phyloP scores from a whole-genome alignment of 495 filamentous ascomycete genomes.

The Chaetomium cochliodes region DNA sequence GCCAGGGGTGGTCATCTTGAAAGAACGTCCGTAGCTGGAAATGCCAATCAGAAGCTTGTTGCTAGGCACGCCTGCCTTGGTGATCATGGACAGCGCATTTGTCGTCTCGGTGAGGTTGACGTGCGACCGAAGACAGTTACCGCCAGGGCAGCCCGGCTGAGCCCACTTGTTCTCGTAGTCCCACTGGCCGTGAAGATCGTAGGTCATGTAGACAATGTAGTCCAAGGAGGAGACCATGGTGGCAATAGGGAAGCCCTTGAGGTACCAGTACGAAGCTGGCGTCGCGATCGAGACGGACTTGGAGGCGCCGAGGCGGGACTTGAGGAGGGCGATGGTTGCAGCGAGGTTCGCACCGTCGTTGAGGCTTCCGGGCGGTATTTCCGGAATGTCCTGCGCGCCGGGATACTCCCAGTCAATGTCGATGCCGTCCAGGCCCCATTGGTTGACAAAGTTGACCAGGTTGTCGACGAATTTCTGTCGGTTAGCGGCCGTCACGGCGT shows the following conservation, averaged over 20 bases:
- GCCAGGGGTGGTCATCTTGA: conserved; percentile 28
- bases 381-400: conserved; percentile 31
- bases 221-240: conserved; percentile 27
- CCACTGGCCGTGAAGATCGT: conserved; percentile 31
- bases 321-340: background rate
- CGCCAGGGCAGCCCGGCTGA: conserved; percentile 9
- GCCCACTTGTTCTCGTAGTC: conserved; percentile 13
- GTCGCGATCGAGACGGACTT: conserved; percentile 24
- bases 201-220: conserved; percentile 43
- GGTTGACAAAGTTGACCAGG: conserved; percentile 30
- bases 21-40: conserved; percentile 41
- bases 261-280: conserved; percentile 38
- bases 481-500: conserved; percentile 27
- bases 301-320: background rate
- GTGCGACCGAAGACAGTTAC: conserved; percentile 45
- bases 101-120: conserved; percentile 48
- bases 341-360: conserved; percentile 23
- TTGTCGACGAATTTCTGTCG: conserved; percentile 27
- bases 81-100: conserved; percentile 46
- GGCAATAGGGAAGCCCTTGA: conserved; percentile 34
- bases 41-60: conserved; percentile 45
- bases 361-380: background rate
- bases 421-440: conserved; percentile 37
- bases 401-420: conserved; percentile 45
- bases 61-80: conserved; percentile 49